These are phyloP conservation scores for Colletotrichum sidae DNA, from an alignment of 2,329 filamentous ascomycete genomes.

Conservation along the genomic window DNA sequence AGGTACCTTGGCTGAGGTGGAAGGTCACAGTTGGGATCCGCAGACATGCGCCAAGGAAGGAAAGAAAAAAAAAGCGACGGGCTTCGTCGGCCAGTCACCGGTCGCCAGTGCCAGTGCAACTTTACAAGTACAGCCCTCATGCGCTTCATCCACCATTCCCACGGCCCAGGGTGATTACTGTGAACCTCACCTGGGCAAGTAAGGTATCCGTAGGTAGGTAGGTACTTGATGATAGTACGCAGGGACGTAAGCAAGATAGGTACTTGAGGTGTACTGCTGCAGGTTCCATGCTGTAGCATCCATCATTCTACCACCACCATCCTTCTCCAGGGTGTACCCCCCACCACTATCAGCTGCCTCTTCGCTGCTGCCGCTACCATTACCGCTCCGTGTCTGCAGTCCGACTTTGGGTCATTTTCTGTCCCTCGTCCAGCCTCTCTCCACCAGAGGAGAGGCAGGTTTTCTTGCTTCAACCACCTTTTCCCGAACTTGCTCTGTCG, in stretches of 20 bases:
- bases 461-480: constrained; percentile 26
- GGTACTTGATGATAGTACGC: too few species aligned
- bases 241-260: background rate
- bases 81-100: constrained; percentile 22
- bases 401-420: background rate
- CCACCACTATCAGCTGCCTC: constrained; percentile 34
- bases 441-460: constrained; percentile 34
- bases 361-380: constrained; percentile 20
- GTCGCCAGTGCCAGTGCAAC: constrained; percentile 22
- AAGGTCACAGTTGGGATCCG: constrained; percentile 21
- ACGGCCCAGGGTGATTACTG: constrained; percentile 5
- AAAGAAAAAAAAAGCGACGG: constrained; percentile 18
- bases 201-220: too few species aligned
- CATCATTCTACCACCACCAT: constrained; percentile 7
- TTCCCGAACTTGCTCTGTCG: constrained; percentile 7
- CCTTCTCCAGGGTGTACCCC: constrained; percentile 22
- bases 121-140: constrained; percentile 14
- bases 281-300: background rate
- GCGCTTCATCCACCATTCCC: constrained; percentile 19
- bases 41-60: background rate
- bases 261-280: background rate
- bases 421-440: constrained; percentile 33
- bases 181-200: background rate
- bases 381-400: background rate
- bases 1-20: too few species aligned